Percentiles rank a stretch among this genome's conserved stretches.
Conservation (phyloP, 2,329 filamentous ascomycete genomes). For the Coniosporium tulheliwenetii region DNA sequence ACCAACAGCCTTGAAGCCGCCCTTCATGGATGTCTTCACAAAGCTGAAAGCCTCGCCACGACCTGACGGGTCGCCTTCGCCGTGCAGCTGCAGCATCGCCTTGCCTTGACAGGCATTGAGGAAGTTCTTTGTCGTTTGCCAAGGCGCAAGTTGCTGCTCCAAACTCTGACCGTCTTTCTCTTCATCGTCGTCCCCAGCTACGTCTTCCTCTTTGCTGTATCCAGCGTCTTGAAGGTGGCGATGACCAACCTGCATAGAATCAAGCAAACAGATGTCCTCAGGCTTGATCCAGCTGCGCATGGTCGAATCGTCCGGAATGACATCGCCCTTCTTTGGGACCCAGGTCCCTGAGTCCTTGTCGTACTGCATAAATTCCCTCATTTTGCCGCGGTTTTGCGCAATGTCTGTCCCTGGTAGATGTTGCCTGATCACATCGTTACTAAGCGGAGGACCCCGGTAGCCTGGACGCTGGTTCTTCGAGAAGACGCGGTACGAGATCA, state of each 20-base stretch:
- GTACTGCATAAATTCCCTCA: conserved; percentile 91
- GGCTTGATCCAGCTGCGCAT: conserved; percentile 84
- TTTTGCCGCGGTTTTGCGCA: conserved; percentile 88
- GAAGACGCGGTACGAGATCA: conserved; percentile 84
- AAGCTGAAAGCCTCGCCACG: conserved; percentile 92
- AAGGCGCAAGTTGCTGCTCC: conserved; percentile 81
- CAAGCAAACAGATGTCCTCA: conserved; percentile 85
- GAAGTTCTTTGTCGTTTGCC: conserved; percentile 95
- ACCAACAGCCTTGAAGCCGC: conserved; percentile 80
- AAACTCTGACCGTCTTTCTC: conserved; percentile 59
- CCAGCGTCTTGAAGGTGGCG: conserved; percentile 85
- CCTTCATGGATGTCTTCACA: conserved; percentile 97
- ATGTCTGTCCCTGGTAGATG: conserved; percentile 90
- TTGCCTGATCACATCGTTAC: conserved; percentile 40
- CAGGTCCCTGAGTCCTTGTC: conserved; percentile 68
- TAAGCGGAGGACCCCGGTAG: conserved; percentile 69
- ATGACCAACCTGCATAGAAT: conserved; percentile 91
- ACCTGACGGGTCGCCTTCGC: conserved; percentile 86
- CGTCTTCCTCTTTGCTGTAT: conserved; percentile 52
- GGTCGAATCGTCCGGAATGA: conserved; percentile 62
- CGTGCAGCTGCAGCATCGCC: conserved; percentile 90
- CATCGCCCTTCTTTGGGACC: conserved; percentile 59
- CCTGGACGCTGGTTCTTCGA: conserved; percentile 55
- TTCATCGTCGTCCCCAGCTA: conserved; percentile 43
- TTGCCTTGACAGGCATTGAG: conserved; percentile 86